Evolutionary conservation across 257 asterid species (phyloP), one percentile per base, ranked within the genome.

Genomic region (Lithospermum erythrorhizon): DNA sequence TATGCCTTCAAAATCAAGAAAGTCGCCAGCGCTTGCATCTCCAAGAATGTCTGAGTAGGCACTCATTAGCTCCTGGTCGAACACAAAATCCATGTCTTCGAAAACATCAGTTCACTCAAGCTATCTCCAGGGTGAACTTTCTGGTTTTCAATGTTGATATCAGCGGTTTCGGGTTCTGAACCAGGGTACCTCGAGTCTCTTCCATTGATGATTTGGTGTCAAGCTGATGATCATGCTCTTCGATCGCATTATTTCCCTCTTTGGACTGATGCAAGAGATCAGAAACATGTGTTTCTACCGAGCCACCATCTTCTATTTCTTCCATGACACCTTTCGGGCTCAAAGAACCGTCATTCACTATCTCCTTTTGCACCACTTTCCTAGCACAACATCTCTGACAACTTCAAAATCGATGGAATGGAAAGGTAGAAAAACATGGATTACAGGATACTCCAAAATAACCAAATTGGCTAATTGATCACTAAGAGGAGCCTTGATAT

Each of bases 401-500:
- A 88, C 87, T 61, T 76, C 86, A 71, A 87, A 88, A 69, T 86
- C 83, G 65, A 47, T 65, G 72, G 57, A 73, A 61, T 82, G 90
- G 2, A 95, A 81, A 48, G 96, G 98, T 66, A 88, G 78, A 59
- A 74, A 83, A 69, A 88, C 87, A 57, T 82, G 82, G 74, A 91
- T 75, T 21, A 86, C 80, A 6, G 98, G 98, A 74, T 83, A 91
- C 69, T 91, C 98, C 57, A 88, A 67, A 60, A 91, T 70, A 58
- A 66, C 72, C 59, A 76, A 63, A 66, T 82, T 70, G 15, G 84
- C 84, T 49, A 91, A 61, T 72, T 82, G 96, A 27, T 80, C 82
- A 8, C 93, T 81, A 17, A 91, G 57, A 52, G 96, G 79, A 24
- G 75, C 78, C 10, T 70, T 71, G 37, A 80, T 71, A 75, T 83